Conservation (phyloP, 306 rosid genomes). For the Corylus americana region DNA sequence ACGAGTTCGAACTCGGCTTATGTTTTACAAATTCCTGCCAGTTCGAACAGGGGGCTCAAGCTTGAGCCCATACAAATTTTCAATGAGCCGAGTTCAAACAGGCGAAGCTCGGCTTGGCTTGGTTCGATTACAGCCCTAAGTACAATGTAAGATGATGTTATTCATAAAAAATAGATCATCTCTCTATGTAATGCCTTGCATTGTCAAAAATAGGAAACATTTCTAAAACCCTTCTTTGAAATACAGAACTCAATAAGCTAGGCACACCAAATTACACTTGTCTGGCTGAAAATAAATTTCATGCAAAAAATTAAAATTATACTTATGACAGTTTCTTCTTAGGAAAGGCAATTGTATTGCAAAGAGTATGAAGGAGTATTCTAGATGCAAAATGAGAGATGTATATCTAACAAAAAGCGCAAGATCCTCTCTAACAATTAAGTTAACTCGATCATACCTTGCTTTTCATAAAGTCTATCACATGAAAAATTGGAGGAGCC, state of each 20-base stretch:
- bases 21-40: no score
- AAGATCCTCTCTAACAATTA: constrained; percentile 1
- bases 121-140: no score
- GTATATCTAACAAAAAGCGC: constrained; percentile 2
- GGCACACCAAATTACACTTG: neutral
- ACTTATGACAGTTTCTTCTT: neutral
- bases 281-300: neutral
- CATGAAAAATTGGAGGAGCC: constrained; percentile 80
- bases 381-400: neutral
- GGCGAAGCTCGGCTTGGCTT: no score
- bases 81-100: no score
- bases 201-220: neutral
- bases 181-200: neutral
- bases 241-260: neutral
- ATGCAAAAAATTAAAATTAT: neutral
- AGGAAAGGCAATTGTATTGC: neutral
- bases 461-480: constrained; percentile 73
- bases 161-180: neutral
- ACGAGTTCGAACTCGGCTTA: no score
- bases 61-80: no score
- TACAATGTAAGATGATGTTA: neutral
- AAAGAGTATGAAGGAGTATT: neutral
- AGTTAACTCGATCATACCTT: constrained; percentile 44
- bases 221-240: neutral
- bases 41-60: no score